These are phyloP conservation scores for Aspergillus alliaceus DNA, from an alignment of 2,329 filamentous ascomycete species.

Conservation along the genomic window DNA sequence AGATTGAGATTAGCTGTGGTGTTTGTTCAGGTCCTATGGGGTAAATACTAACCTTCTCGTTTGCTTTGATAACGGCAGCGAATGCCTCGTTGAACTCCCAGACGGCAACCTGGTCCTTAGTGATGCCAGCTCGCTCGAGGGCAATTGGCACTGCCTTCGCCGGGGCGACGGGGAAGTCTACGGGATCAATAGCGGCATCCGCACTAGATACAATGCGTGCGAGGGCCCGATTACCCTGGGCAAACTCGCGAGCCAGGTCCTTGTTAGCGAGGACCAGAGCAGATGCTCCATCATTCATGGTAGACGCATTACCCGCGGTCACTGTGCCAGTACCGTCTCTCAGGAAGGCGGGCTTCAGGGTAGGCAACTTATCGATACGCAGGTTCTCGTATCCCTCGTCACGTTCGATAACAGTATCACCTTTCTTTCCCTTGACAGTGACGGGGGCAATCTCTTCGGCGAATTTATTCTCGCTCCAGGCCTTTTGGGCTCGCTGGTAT, in stretches of 20 bases:
- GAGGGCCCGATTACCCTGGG: constrained; percentile 74
- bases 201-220: constrained; percentile 82
- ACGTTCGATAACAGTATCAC: constrained; percentile 72
- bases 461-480: constrained; percentile 81
- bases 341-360: constrained; percentile 87
- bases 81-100: constrained; percentile 99
- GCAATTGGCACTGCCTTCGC: constrained; percentile 90
- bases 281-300: constrained; percentile 90
- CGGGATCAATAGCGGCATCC: constrained; percentile 84
- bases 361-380: constrained; percentile 81
- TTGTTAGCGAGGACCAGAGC: constrained; percentile 83
- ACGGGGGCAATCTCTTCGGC: constrained; percentile 88
- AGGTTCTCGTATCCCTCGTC: constrained; percentile 90
- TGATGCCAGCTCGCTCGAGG: constrained; percentile 83
- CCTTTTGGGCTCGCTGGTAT: constrained; percentile 85
- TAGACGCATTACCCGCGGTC: constrained; percentile 91
- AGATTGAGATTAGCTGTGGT: constrained; percentile 5
- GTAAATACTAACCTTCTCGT: constrained; percentile 67
- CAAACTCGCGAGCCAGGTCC: constrained; percentile 77
- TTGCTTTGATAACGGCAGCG: constrained; percentile 90
- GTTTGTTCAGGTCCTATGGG: constrained; percentile 15
- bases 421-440: constrained; percentile 80
- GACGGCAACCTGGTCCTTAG: constrained; percentile 83
- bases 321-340: constrained; percentile 83
- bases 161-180: constrained; percentile 93